Base-by-base conservation (phyloP, 1,139 yeast species). In the Arxiozyma telluris region DNA sequence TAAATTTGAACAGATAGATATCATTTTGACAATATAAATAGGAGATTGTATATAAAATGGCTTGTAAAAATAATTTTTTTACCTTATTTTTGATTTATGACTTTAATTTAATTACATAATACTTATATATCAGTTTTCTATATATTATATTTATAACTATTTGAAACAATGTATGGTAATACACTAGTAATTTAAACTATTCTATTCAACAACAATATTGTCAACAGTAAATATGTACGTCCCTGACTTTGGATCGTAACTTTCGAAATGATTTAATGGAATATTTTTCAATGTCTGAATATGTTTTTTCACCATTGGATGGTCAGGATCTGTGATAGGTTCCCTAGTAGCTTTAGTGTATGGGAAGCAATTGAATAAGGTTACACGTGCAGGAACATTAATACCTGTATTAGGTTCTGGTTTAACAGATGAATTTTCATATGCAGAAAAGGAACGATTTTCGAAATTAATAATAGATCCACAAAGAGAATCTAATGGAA, bases 371-470 rank as follows among this genome's bases (percentile, higher is more conserved):
- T 85, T 83, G 59, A 84, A 86, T 53, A 91, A 71, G 1, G 91
- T 80, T 53, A 90, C 81, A 56, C 76, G 77, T 5, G 89, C 87
- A 1, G 86, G 84, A 47, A 86, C 76, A 64, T 91, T 91, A 56
- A 93, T 76, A 0, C 96, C 98, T 64, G 86, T 87, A n/a, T 96
- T 97, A 52, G 74, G 72, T 0, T 78, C 76, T 15, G 96, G 95
- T 60, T 76, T 79, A 41, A 68, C 67, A 21, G 76, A 75, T 23
- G 78, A 78, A 55, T 86, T 85, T 0, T 96, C 96, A 66, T 90
- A 90, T 3, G 89, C 79, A 4, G 81, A 74, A 68, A 88, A 84
- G n/a, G 42, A 30, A 17, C 48, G 41, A 4, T 79, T 74, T 42
- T 77, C 78, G 62, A 94, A 83, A 1, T 76, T 72, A 47, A 89